Base-by-base conservation (phyloP, 257 asterid species). In the Osmanthus fragrans region DNA sequence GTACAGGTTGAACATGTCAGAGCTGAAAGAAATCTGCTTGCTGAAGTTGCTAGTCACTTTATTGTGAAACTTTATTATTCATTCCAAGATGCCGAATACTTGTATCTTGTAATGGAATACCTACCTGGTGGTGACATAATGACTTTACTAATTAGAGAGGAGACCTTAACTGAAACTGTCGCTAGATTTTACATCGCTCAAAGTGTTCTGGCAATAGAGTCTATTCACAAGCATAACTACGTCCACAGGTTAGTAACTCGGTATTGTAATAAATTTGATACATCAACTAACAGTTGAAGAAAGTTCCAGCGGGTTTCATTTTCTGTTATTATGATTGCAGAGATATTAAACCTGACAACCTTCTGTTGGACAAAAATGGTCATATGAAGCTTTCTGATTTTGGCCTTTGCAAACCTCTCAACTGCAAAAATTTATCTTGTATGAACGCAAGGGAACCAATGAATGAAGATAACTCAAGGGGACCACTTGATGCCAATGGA, bases 61-160 rank as follows among this genome's bases (percentile, higher is more conserved):
- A 94, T 94, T 42, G 97, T 94, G 71, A 94, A 89, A 76, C 96
- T 94, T 66, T 85, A 85, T 82, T 94, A 88, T 82, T 92, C 98
- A 34, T 94, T 94, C 79, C 98, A 94, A 88, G 98, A 94, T 84
- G 81, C 90, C 7, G 98, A 92, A 37, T 91, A 88, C 86, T 82
- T 94, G 85, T 92, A 94, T 80, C 92, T 94, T 7, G 93, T 92
- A 69, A 94, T 94, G 98, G 98, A 94, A 72, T 94, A 92, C 87
- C 91, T 94, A 39, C 92, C 96, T 19, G 98, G 98, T 63, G 98
- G 98, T 27, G 98, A 94, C 86, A 71, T 94, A 84, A 94, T 94
- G 98, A 94, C 93, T 74, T 82, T 94, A 88, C 87, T 94, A 75
- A 94, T 94, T 83, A 86, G 97, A 81, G 96, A 94, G 86, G 98